Evolutionary conservation across 176 grass and related monocot species (phyloP).

Genomic region (Carex cristatella): DNA sequence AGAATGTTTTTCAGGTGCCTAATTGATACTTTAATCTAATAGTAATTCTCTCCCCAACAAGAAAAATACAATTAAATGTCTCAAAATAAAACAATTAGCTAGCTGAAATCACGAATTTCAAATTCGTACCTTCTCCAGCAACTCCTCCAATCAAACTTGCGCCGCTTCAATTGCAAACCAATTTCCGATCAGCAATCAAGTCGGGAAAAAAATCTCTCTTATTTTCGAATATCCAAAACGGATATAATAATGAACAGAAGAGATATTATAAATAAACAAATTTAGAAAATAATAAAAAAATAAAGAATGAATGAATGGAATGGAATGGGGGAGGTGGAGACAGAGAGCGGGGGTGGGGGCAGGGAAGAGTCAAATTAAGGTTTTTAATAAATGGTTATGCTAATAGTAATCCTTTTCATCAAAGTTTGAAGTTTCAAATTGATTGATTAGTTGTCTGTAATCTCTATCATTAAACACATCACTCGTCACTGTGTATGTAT

Average conservation of each 20-base stretch:
- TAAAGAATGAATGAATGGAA: neutral
- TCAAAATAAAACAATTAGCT: neutral
- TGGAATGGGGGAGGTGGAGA: neutral
- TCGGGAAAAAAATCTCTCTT: neutral
- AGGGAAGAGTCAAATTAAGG: neutral
- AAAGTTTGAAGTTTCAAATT: too few species aligned
- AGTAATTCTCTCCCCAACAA: too few species aligned
- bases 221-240: neutral
- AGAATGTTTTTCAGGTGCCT: too few species aligned
- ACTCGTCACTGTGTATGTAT: too few species aligned
- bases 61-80: too few species aligned
- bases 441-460: too few species aligned
- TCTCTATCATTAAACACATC: too few species aligned
- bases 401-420: too few species aligned
- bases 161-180: neutral
- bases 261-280: neutral
- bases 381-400: neutral
- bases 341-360: neutral
- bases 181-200: neutral
- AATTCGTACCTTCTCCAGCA: neutral
- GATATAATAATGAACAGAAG: neutral
- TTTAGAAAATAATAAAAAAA: neutral
- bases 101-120: neutral
- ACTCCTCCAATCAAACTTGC: neutral
- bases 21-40: too few species aligned